Base-by-base conservation (phyloP, 1,139 yeast genomes). In the Blastobotrys petasosporus region DNA sequence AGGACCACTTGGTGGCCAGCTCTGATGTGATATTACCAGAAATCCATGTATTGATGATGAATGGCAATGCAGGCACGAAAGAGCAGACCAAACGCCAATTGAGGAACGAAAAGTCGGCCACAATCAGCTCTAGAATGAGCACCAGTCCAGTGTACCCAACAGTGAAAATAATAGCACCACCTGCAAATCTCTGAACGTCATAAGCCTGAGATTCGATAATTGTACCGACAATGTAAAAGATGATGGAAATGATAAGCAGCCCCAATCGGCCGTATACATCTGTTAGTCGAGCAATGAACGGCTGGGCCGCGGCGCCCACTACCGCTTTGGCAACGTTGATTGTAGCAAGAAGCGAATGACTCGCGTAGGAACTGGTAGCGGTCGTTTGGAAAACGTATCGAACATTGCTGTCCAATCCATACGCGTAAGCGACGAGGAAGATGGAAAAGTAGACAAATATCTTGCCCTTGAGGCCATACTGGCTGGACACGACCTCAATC, bases 31-130 rank as follows among this genome's bases (percentile, higher is more conserved):
- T 67, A 53, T 79, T 69, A 59, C 88, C 90, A 20, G 80, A 66
- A 45, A 82, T 72, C 92, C 92, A 84, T 13, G 92, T 81, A 61
- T 82, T 84, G 63, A 84, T 80, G 54, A 84, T 77, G 55, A 75
- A 80, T 2, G 92, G 92, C 55, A 77, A 68, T 4, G 85, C 78
- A 15, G 88, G 87, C 29, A 79, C 67, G 54, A 80, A 76, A 30
- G 82, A 75, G 52, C 73, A 73, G 41, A 76, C 70, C 55, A 83
- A 70, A 67, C 92, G 78, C 85, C 88, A 82, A 61, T 79, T 80
- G 57, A 83, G 70, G 51, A 73, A 69, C 6, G 90, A 80, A 59
- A 77, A 71, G 63, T 84, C 94, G 5, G 85, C 81, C 48, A 79
- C 64, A 43, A 82, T 69, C 39, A 83, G 66, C 55, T 78, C 75